Base-by-base conservation (phyloP, 345 rosid genomes). In the Salix arbutifolia region DNA sequence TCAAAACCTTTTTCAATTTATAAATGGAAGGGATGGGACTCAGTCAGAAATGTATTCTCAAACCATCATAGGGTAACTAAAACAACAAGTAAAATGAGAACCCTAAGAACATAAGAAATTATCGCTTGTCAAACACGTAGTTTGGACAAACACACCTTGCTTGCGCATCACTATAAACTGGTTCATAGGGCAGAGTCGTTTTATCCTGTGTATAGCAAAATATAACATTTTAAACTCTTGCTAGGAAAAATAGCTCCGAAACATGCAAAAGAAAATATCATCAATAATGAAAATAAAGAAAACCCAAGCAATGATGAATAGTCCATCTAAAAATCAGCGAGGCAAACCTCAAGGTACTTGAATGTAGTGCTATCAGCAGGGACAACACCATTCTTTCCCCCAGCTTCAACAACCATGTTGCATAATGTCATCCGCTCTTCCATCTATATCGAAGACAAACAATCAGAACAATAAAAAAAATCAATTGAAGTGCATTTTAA, bases 331-430 rank as follows among this genome's bases (percentile, higher is more conserved):
- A 42, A 40, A 69, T 12, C 52, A 33, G 23, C 48, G 1, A 33
- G 60, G 17, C 81, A 78, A 62, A 93, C 99, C 97, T 93, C 93
- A 72, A 96, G 91, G 77, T 96, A 96, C 84, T 92, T 86, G 74
- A 88, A 90, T 72, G 99, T 96, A 5, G 94, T 96, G 81, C 86
- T 82, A 83, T 96, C 99, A 78, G 98, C 94, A 21, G 98, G 97
- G 72, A 96, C 86, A 64, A 96, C 90, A 67, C 99, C 99, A 75
- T 96, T 96, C 88, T 93, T 96, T 50, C 97, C 99, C 76, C 99
- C 97, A 78, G 98, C 99, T 89, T 96, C 99, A 53, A 96, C 83
- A 67, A 92, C 99, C 99, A 96, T 96, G 82, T 92, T 93, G 88
- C 99, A 96, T 19, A 96, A 76, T 8, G 99, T 93, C 99, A 96